phyloP scores from a whole-genome alignment of 208 protist species.

The Leishmania aethiopica region DNA sequence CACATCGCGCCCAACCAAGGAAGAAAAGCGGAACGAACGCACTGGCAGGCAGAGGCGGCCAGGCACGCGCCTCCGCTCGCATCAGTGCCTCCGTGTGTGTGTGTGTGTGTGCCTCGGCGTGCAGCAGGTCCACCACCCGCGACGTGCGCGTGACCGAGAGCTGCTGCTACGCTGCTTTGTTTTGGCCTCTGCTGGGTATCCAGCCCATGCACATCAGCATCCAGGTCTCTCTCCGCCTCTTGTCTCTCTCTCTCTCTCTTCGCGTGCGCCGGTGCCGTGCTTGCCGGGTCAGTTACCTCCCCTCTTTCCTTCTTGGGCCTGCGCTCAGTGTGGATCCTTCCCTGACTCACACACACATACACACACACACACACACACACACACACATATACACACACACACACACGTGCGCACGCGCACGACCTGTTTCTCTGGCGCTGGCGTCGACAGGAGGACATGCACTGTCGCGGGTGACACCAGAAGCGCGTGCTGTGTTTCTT shows the following conservation, averaged over 20 bases:
- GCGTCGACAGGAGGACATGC: not conserved
- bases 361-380: not conserved
- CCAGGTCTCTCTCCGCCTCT: not conserved
- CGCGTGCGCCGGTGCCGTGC: not conserved
- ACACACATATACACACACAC: slow-evolving; percentile 1
- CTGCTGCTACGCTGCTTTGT: too few relatives aligned
- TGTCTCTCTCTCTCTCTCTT: not conserved
- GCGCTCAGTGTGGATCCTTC: not conserved
- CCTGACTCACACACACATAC: too few relatives aligned
- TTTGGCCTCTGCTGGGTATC: not conserved
- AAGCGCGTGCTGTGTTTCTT: not conserved
- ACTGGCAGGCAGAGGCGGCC: too few relatives aligned
- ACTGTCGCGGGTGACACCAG: too few relatives aligned
- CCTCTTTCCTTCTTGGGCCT: not conserved
- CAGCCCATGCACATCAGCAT: not conserved
- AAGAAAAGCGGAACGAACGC: too few relatives aligned
- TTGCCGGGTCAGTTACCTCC: not conserved
- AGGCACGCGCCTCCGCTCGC: too few relatives aligned
- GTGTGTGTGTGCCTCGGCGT: too few relatives aligned
- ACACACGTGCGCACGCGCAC: not conserved
- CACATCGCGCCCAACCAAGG: too few relatives aligned
- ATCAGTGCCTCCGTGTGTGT: too few relatives aligned
- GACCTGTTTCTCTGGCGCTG: not conserved
- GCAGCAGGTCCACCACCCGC: too few relatives aligned
- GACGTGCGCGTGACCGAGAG: too few relatives aligned